phyloP scores from a whole-genome alignment of 805 yeast genomes.

The Kurtzmaniella fragi region DNA sequence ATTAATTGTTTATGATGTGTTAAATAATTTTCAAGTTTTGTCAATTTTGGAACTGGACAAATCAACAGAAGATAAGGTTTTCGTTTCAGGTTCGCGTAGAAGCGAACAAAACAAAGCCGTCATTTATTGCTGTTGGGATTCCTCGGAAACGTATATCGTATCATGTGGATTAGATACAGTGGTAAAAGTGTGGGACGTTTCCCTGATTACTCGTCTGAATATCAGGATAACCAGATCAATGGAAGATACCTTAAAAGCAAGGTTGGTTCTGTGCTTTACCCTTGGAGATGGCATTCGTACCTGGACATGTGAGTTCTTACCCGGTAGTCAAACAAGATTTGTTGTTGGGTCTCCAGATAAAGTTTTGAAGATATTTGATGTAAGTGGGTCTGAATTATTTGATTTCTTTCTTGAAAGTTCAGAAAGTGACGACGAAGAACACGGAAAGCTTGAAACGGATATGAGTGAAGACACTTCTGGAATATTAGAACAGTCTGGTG shows the following conservation, averaged over 20 bases:
- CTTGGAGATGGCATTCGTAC: conserved; percentile 36
- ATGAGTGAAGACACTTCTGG: conserved; percentile 6
- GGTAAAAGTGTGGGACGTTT: conserved; percentile 65
- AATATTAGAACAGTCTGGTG: conserved; percentile 2
- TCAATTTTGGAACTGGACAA: conserved; percentile 25
- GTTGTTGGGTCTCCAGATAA: conserved; percentile 77
- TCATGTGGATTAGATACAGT: conserved; percentile 70
- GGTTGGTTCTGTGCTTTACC: conserved; percentile 31
- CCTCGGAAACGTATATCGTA: conserved; percentile 59
- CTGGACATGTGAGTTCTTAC: conserved; percentile 65
- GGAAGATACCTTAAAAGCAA: conserved; percentile 10
- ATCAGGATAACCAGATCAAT: conserved; percentile 23
- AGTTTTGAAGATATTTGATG: conserved; percentile 36
- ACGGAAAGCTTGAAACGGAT: conserved; percentile 6
- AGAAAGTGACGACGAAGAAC: conserved; percentile 9
- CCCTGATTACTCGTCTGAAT: conserved; percentile 16
- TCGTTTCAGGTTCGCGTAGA: conserved; percentile 19
- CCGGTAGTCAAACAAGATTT: conserved; percentile 41
- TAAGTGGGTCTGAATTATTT: conserved; percentile 36
- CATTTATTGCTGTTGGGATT: conserved; percentile 71
- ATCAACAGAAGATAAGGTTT: conserved; percentile 20
- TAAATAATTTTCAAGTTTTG: conserved; percentile 31
- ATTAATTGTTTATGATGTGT: conserved; percentile 62
- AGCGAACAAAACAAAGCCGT: conserved; percentile 43
- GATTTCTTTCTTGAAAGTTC: conserved; percentile 31